Base-by-base conservation (phyloP, 73 alveolate genomes). In the Paramecium primaurelia region DNA sequence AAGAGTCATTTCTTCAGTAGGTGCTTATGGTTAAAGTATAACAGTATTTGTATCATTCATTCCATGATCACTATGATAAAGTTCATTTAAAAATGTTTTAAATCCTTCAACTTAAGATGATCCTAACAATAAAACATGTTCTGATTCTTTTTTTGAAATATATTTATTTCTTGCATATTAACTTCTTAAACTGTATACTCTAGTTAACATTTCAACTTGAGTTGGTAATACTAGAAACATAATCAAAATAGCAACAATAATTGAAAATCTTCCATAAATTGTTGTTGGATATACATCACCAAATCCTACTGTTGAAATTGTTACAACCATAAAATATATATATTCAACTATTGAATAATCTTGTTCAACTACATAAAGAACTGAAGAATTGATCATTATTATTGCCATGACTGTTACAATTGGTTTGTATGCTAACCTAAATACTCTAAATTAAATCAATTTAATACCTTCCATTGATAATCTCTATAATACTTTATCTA, bases 1-100 rank as follows among this genome's bases (percentile, higher is more conserved):
- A 8, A 77, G 93, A 71, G 93, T 80, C 94, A 98, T 71, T 58
- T 98, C 99, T 59, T 98, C 98, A 80, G 95, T 86, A 36, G 98
- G 99, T 75, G 93, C 92, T 6, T 86, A 77, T 71, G 93, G 95
- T 86, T 97, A 94, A 97, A 98, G 95, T 9, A 98, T 96, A 28
- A 98, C 97, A 1, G 97, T 95, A 84, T 94, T 94, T 59, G 94
- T 92, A 68, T 97, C 97, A 10, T 94, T 94, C 71, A 88, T 77
- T 2, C 99, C 99, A 88, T 98, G 99, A 77, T 98, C 99, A 18
- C 83, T 92, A 86, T 98, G 98, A 86, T 97, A 98, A 92, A 96
- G 96, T 77, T 98, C 99, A 18, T 95, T 86, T 47, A 98, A 92
- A 95, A 95, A 98, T 32, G 98, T 98, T 54, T 95, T 94, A 58